phyloP scores from a whole-genome alignment of 164 flowering plant genomes.

The Tetrastigma voinierianum region DNA sequence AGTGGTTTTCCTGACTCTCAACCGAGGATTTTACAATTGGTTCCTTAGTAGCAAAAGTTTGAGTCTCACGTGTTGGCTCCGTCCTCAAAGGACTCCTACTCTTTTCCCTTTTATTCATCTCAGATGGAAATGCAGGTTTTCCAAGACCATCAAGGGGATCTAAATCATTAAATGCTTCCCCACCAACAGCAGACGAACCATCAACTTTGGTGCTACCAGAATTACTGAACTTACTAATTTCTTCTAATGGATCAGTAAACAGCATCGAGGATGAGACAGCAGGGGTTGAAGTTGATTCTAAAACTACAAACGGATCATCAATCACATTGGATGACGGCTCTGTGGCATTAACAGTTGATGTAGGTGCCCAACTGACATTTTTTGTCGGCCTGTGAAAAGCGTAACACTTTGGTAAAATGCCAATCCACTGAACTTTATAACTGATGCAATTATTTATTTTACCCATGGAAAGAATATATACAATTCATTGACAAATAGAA shows the following conservation, averaged over 20 bases:
- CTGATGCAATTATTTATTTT: background rate
- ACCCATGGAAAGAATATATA: background rate
- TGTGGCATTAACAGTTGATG: slow-evolving; percentile 28
- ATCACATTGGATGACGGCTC: slow-evolving; percentile 34
- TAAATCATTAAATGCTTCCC: slow-evolving; percentile 48
- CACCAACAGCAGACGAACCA: slow-evolving; percentile 37
- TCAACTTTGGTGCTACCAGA: slow-evolving; percentile 35
- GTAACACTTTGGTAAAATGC: background rate
- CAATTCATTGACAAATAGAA: background rate
- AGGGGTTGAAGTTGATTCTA: slow-evolving; percentile 46
- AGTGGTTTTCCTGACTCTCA: slow-evolving; percentile 31
- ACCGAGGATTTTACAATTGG: slow-evolving; percentile 34
- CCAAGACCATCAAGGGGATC: slow-evolving; percentile 55
- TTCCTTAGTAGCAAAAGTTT: slow-evolving; percentile 30
- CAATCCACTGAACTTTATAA: background rate
- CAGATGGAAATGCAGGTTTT: slow-evolving; percentile 48
- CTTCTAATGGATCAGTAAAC: slow-evolving; percentile 55
- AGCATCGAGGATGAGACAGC: slow-evolving; percentile 35
- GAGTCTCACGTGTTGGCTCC: slow-evolving; percentile 24
- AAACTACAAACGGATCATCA: slow-evolving; percentile 72
- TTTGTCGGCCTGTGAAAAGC: slow-evolving; percentile 39
- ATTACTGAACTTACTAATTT: slow-evolving; percentile 37
- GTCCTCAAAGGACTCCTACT: slow-evolving; percentile 40
- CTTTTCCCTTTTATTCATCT: slow-evolving; percentile 26
- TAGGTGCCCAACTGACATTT: slow-evolving; percentile 29